A percentile compares a stretch with the other conserved stretches of the same genome.
Evolutionary conservation across 805 yeast genomes (phyloP).

Genomic region (Hanseniaspora jakobsenii): DNA sequence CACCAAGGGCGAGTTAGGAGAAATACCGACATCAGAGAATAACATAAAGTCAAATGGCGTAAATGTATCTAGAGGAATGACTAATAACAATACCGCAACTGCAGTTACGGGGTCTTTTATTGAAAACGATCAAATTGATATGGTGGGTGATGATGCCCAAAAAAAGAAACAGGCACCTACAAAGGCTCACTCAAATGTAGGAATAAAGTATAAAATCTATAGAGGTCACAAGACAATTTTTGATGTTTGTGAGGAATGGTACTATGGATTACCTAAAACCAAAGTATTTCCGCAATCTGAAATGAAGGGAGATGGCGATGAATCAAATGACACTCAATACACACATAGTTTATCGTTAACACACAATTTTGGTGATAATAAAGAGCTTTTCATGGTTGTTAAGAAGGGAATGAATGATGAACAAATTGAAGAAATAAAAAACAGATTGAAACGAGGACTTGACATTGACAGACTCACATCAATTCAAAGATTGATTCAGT

Average conservation of each 20-base stretch:
- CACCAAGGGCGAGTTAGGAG: too few species aligned
- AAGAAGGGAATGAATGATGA: neutral
- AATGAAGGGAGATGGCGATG: neutral
- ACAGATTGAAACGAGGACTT: neutral
- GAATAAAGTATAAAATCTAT: constrained; percentile 28
- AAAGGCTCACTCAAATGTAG: constrained; percentile 17
- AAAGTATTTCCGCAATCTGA: neutral
- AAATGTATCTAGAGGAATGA: too few species aligned
- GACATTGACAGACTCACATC: constrained; percentile 16
- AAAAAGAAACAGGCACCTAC: neutral
- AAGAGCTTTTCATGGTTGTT: neutral
- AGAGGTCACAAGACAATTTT: constrained; percentile 30
- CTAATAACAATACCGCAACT: too few species aligned
- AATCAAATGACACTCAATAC: neutral
- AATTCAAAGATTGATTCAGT: constrained; percentile 26
- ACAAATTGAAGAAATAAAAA: too few species aligned
- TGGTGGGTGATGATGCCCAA: too few species aligned
- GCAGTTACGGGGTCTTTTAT: too few species aligned
- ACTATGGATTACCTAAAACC: constrained; percentile 26
- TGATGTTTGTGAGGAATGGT: constrained; percentile 32
- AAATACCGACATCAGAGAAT: too few species aligned
- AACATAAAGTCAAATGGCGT: too few species aligned
- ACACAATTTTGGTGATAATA: neutral
- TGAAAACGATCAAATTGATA: too few species aligned
- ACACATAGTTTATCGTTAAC: too few species aligned